These are phyloP conservation scores for Emmonsia crescens DNA, from an alignment of 2,329 filamentous ascomycete species.

Conservation along the genomic window DNA sequence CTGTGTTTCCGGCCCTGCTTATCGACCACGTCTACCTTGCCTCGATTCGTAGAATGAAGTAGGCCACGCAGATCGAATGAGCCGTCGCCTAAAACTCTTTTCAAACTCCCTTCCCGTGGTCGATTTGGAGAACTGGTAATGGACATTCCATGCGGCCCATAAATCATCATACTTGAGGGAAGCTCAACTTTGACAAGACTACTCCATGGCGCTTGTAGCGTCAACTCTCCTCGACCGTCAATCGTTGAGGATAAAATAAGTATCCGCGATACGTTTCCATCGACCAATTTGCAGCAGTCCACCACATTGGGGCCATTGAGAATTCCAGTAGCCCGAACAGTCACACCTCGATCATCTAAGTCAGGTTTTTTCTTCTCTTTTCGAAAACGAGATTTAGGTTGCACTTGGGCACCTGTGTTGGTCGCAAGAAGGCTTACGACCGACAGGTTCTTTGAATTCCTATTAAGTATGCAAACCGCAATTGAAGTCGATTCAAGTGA, in stretches of 20 bases:
- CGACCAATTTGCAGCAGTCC: constrained; percentile 60
- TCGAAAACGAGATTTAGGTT: constrained; percentile 16
- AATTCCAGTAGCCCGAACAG: constrained; percentile 28
- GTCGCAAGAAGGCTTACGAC: constrained; percentile 51
- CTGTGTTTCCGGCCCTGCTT: constrained; percentile 53
- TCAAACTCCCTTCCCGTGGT: constrained; percentile 43
- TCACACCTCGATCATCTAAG: constrained; percentile 1
- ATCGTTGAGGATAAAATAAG: constrained; percentile 57
- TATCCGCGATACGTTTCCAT: constrained; percentile 57
- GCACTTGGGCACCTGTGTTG: neutral
- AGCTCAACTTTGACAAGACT: constrained; percentile 56
- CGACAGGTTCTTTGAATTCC: constrained; percentile 55
- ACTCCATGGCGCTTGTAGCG: constrained; percentile 66
- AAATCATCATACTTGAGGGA: constrained; percentile 46
- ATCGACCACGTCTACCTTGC: constrained; percentile 57
- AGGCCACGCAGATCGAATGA: constrained; percentile 40
- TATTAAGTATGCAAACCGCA: constrained; percentile 57
- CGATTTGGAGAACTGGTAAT: constrained; percentile 41
- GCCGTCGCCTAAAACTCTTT: constrained; percentile 36
- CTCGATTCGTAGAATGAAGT: constrained; percentile 47
- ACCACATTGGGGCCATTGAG: constrained; percentile 56
- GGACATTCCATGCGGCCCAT: constrained; percentile 51
- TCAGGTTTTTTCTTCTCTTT: constrained; percentile 16
- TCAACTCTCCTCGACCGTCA: constrained; percentile 55
- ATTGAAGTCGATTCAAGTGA: constrained; percentile 24